A percentile compares a stretch with the other conserved stretches of the same genome.
Conservation (phyloP, 306 rosid genomes). For the Psophocarpus tetragonolobus region DNA sequence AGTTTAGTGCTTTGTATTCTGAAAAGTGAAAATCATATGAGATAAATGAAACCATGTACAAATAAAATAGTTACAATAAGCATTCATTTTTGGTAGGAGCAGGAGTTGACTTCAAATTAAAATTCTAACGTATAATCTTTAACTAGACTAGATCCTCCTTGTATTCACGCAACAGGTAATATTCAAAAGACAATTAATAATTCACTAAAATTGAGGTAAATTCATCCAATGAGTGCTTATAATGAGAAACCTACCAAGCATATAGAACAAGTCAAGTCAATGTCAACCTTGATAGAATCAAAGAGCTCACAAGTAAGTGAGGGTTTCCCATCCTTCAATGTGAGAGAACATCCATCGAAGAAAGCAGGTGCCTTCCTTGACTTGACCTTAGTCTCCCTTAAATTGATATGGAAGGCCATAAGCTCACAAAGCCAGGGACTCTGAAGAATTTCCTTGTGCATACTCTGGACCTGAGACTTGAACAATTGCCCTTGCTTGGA, state of each 20-base stretch:
- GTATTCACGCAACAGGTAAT: neutral
- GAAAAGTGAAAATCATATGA: neutral
- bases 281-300: slow-evolving; percentile 78
- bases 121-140: neutral
- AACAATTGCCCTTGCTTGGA: slow-evolving; percentile 94
- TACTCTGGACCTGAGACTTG: slow-evolving; percentile 78
- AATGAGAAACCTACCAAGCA: slow-evolving; percentile 72
- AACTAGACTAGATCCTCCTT: neutral
- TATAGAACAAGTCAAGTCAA: slow-evolving; percentile 88
- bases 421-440: slow-evolving; percentile 97
- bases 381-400: slow-evolving; percentile 61
- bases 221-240: neutral
- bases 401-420: slow-evolving; percentile 88
- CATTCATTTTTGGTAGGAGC: neutral
- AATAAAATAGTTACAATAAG: neutral
- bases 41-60: neutral
- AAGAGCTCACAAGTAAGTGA: slow-evolving; percentile 80
- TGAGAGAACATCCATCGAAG: slow-evolving; percentile 74
- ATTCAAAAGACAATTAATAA: neutral
- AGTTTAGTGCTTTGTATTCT: neutral
- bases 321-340: slow-evolving; percentile 72
- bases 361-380: slow-evolving; percentile 45
- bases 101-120: neutral
- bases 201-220: neutral
- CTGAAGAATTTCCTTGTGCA: slow-evolving; percentile 88